These are phyloP conservation scores for Verticillium dahliae DNA, from an alignment of 2,329 filamentous ascomycete genomes.

Conservation along the genomic window DNA sequence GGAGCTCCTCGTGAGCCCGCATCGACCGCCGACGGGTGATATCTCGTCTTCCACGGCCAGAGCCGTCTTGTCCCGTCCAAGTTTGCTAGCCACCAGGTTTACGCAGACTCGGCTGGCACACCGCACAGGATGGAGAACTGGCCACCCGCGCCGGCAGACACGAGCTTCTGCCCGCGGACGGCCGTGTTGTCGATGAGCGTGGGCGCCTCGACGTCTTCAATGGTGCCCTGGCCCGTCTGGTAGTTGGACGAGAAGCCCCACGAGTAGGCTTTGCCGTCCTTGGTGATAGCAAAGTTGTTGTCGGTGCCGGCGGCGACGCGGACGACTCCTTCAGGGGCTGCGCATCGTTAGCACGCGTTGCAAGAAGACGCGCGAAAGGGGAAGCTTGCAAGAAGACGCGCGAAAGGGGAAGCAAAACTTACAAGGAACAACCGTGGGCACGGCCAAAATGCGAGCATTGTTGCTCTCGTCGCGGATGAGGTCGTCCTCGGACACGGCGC, in stretches of 20 bases:
- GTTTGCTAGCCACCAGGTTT: slow-evolving; percentile 22
- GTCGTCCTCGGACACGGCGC: slow-evolving; percentile 48
- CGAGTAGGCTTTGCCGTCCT: slow-evolving; percentile 64
- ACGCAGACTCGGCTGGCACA: slow-evolving; percentile 16
- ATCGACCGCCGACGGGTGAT: too few species aligned
- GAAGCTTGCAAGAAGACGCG: too few species aligned
- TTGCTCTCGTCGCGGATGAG: slow-evolving; percentile 58
- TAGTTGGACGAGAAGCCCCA: slow-evolving; percentile 80
- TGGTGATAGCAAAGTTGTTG: slow-evolving; percentile 66
- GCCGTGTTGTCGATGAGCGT: slow-evolving; percentile 82
- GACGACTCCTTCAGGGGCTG: slow-evolving; percentile 46
- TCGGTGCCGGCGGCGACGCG: slow-evolving; percentile 63
- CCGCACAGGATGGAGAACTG: slow-evolving; percentile 68
- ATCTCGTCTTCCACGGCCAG: too few species aligned
- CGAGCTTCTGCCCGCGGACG: slow-evolving; percentile 65
- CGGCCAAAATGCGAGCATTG: slow-evolving; percentile 64
- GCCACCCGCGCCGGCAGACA: slow-evolving; percentile 78
- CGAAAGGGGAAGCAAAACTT: slow-evolving; percentile 16
- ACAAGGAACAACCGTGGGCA: slow-evolving; percentile 56
- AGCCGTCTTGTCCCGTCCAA: background rate
- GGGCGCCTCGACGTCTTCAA: slow-evolving; percentile 73
- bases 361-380: background rate
- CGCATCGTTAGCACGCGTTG: background rate
- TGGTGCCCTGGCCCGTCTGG: slow-evolving; percentile 70
- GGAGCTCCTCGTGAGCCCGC: too few species aligned